phyloP scores from a whole-genome alignment of 1,139 yeast species.

The Pichia sp. region DNA sequence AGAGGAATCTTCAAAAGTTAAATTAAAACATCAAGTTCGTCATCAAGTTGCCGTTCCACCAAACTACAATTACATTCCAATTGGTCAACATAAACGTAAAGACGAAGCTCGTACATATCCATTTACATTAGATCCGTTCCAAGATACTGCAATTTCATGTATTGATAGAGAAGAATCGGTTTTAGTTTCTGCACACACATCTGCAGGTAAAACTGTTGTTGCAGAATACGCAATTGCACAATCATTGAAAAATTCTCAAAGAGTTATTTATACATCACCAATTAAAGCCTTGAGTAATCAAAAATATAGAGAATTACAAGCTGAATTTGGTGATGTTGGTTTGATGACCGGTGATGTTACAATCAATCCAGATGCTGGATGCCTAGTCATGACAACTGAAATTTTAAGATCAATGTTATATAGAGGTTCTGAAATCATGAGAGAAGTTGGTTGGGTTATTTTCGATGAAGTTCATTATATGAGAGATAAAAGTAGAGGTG shows the following conservation, averaged over 20 bases:
- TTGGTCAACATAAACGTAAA: conserved; percentile 71
- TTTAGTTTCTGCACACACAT: conserved; percentile 86
- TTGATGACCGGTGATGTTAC: conserved; percentile 97
- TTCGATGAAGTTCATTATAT: conserved; percentile 98
- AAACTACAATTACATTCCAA: conserved; percentile 78
- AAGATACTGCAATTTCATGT: conserved; percentile 94
- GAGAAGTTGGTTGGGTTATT: conserved; percentile 96
- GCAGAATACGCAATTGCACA: conserved; percentile 99
- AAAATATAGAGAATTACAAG: conserved; percentile 86
- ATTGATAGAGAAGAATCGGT: conserved; percentile 96
- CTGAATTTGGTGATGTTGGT: conserved; percentile 84
- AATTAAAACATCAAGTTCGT: conserved; percentile 85
- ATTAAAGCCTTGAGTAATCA: conserved; percentile 95
- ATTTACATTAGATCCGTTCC: conserved; percentile 88
- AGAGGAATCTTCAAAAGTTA: conserved; percentile 34
- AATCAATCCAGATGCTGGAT: conserved; percentile 93
- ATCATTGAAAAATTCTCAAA: conserved; percentile 80
- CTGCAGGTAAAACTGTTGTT: conserved; percentile 96
- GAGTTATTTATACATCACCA: conserved; percentile 96
- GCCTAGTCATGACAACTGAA: conserved; percentile 97
- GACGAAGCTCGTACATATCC: conserved; percentile 87
- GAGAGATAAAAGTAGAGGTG: conserved; percentile 95
- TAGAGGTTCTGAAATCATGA: conserved; percentile 89
- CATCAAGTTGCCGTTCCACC: conserved; percentile 98
- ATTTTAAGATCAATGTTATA: conserved; percentile 91